Percentiles rank a stretch among this genome's conserved stretches.
These are phyloP conservation scores for Diaporthe sp. DNA, from an alignment of 2,329 filamentous ascomycete species.

Conservation along the genomic window DNA sequence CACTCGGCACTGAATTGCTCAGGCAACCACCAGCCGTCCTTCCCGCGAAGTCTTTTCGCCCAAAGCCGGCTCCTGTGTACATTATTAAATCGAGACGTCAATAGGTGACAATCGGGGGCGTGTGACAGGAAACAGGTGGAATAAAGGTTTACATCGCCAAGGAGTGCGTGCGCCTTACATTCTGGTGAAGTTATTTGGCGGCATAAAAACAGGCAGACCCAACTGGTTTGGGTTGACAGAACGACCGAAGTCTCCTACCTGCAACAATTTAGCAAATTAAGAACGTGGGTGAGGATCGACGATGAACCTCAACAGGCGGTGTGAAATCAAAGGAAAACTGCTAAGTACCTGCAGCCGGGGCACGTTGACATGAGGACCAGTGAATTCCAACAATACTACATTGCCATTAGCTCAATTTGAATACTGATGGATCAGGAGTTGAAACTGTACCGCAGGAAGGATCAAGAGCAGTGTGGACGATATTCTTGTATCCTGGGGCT, in stretches of 20 bases:
- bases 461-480: constrained; percentile 6
- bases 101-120: neutral
- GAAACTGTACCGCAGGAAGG: neutral
- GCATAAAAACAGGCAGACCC: neutral
- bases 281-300: neutral
- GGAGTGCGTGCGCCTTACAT: neutral
- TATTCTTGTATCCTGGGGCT: neutral
- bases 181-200: neutral
- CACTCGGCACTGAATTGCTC: constrained; percentile 33
- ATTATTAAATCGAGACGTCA: neutral
- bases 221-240: neutral
- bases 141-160: neutral
- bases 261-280: neutral
- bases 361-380: neutral
- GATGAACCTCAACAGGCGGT: neutral
- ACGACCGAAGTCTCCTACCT: constrained; percentile 4
- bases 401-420: neutral
- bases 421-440: no score
- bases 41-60: neutral
- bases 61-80: neutral
- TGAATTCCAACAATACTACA: neutral
- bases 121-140: neutral
- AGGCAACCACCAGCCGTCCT: neutral
- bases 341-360: constrained; percentile 13
- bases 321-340: neutral